Evolutionary conservation across 306 rosid genomes (phyloP).

Genomic region (Luffa acutangula): DNA sequence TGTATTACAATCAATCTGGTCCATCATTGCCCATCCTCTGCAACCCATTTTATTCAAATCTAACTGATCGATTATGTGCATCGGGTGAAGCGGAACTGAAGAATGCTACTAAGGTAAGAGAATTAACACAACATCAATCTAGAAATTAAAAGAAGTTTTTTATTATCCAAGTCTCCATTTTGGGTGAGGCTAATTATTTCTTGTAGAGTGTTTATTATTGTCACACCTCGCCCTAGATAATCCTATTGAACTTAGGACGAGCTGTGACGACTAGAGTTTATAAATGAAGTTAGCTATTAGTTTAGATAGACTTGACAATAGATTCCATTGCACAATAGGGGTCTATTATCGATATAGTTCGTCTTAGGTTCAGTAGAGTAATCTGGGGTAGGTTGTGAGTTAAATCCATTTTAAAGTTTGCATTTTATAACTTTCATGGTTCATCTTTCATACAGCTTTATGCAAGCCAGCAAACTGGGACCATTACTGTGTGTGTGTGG

Average conservation of each 20-base stretch:
- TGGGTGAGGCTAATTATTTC: neutral
- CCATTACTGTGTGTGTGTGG: no score
- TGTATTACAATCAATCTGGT: slow-evolving; percentile 41
- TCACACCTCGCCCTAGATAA: no score
- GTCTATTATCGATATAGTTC: no score
- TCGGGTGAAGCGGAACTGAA: slow-evolving; percentile 14
- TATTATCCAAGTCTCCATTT: neutral
- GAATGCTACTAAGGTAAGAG: slow-evolving; percentile 25
- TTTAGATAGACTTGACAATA: no score
- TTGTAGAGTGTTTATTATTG: neutral
- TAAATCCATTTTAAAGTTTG: neutral
- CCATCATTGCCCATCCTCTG: slow-evolving; percentile 36
- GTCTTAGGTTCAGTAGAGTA: no score
- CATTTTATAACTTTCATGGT: neutral
- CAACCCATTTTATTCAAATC: slow-evolving; percentile 25
- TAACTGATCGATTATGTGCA: slow-evolving; percentile 23
- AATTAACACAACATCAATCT: neutral
- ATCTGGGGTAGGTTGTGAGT: no score
- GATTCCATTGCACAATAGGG: no score
- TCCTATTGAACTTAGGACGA: no score
- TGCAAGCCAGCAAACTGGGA: neutral
- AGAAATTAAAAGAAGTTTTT: neutral
- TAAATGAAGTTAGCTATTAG: no score
- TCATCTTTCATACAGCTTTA: neutral
- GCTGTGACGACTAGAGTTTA: no score